Percentiles rank a stretch among this genome's conserved stretches.
These are phyloP conservation scores for Leccinellum rugosiceps DNA, from an alignment of 768 basidiomycete species.

Conservation along the genomic window DNA sequence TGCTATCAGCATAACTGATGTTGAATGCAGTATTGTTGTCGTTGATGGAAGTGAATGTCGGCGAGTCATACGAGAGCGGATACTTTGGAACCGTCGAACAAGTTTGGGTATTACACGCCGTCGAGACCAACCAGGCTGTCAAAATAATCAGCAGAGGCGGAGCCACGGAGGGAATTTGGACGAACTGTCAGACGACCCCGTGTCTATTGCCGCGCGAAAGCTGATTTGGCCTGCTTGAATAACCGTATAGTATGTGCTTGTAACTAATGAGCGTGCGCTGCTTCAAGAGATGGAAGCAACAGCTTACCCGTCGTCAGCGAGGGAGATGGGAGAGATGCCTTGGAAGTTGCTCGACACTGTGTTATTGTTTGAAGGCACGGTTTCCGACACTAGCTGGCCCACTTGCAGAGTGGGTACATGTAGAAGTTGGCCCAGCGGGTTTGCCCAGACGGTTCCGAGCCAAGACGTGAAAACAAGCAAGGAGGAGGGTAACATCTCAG, in stretches of 20 bases:
- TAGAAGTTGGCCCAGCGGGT: background rate
- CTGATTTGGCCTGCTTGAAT: conserved; percentile 58
- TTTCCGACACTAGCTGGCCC: conserved; percentile 8
- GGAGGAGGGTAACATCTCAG: conserved; percentile 18
- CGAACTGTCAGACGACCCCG: conserved; percentile 49
- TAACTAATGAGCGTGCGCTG: conserved; percentile 6
- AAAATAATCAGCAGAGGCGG: background rate
- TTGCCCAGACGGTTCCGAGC: conserved; percentile 8
- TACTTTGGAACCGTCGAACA: conserved; percentile 66
- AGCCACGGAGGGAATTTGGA: background rate
- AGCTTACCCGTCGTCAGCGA: conserved; percentile 47
- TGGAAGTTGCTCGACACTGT: conserved; percentile 27
- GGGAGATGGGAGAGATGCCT: conserved; percentile 43
- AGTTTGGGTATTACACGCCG: conserved; percentile 50
- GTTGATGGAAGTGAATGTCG: conserved; percentile 61
- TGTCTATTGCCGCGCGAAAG: conserved; percentile 72
- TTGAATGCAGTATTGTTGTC: conserved; percentile 59
- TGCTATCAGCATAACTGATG: conserved; percentile 63
- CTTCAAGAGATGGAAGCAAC: conserved; percentile 30
- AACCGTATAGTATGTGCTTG: conserved; percentile 66
- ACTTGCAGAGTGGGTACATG: conserved; percentile 12
- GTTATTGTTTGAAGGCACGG: conserved; percentile 9
- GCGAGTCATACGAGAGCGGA: conserved; percentile 62
- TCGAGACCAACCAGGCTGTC: conserved; percentile 72
- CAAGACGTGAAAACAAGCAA: conserved; percentile 10